phyloP scores from a whole-genome alignment of 805 yeast genomes.

The Kuraishia ogatae region DNA sequence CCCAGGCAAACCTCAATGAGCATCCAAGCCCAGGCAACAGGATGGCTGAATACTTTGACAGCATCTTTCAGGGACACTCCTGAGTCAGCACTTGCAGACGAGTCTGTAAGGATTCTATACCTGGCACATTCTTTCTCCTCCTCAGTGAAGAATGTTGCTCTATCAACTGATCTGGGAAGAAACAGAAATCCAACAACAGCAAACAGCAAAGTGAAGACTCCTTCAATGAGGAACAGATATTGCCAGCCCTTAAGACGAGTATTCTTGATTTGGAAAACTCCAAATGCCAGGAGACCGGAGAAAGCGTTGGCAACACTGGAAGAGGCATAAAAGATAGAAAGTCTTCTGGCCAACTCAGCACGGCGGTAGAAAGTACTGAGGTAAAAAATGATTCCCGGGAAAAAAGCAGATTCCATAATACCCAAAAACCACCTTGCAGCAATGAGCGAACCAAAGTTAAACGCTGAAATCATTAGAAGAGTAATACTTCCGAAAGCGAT shows the following conservation, averaged over 20 bases:
- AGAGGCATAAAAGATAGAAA: constrained; percentile 28
- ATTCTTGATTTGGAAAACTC: constrained; percentile 29
- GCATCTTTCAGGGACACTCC: constrained; percentile 30
- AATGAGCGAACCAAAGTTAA: constrained; percentile 25
- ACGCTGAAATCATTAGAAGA: constrained; percentile 27
- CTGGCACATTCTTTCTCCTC: constrained; percentile 30
- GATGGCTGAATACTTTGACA: constrained; percentile 33
- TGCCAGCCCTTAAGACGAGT: constrained; percentile 36
- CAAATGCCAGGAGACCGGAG: constrained; percentile 25
- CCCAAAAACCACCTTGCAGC: constrained; percentile 30
- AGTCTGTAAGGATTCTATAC: constrained; percentile 33
- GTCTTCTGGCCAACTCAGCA: constrained; percentile 26
- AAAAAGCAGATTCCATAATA: constrained; percentile 26
- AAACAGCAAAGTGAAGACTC: constrained; percentile 27
- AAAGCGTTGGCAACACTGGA: constrained; percentile 22
- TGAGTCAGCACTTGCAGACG: constrained; percentile 30
- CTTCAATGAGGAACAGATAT: constrained; percentile 37
- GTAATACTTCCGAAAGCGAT: constrained; percentile 35
- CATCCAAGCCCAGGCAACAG: constrained; percentile 36
- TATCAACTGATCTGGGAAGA: constrained; percentile 28
- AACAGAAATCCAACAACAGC: constrained; percentile 22
- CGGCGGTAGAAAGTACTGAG: constrained; percentile 28
- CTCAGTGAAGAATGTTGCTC: constrained; percentile 27
- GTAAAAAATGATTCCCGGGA: constrained; percentile 30
- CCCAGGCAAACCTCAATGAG: constrained; percentile 34